These are phyloP conservation scores for Flagelloscypha sp. DNA, from an alignment of 768 basidiomycete species.

Conservation along the genomic window DNA sequence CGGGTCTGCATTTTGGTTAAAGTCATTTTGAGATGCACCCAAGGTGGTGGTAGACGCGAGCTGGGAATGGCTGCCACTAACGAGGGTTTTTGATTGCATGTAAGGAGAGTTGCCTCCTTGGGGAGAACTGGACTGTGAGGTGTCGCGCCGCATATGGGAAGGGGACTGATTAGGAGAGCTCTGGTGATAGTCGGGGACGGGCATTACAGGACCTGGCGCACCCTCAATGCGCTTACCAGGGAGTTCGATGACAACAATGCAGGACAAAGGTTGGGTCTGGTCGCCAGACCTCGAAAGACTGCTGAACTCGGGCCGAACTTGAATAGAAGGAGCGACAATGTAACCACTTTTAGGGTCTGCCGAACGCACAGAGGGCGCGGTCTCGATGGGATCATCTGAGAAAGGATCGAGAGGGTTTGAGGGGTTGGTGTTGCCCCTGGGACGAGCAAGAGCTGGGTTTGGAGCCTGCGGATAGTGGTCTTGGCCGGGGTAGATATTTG, in stretches of 20 bases:
- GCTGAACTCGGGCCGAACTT: conserved; percentile 87
- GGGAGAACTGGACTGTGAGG: conserved; percentile 9
- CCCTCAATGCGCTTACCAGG: conserved; percentile 58
- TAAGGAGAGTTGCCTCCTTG: conserved; percentile 3
- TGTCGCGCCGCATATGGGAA: conserved; percentile 8
- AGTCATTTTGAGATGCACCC: conserved; percentile 22
- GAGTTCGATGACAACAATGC: conserved; percentile 89
- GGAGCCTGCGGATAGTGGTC: too few relatives aligned
- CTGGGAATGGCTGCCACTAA: conserved; percentile 15
- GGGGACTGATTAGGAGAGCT: conserved; percentile 17
- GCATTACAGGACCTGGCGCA: conserved; percentile 44
- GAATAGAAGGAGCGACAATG: conserved; percentile 87
- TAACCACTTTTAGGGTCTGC: conserved; percentile 47
- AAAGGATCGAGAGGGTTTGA: conserved; percentile 54
- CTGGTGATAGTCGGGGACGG: conserved; percentile 36
- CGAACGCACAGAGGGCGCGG: conserved; percentile 37
- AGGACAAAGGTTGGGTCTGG: conserved; percentile 79
- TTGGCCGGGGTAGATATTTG: conserved; percentile 61
- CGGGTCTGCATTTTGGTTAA: conserved; percentile 56
- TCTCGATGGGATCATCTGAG: conserved; percentile 81
- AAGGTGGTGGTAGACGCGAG: conserved; percentile 15
- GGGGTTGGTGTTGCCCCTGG: conserved; percentile 23
- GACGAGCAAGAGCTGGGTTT: conserved; percentile 38
- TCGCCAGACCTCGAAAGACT: conserved; percentile 65
- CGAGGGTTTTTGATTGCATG: too few relatives aligned